Base-by-base conservation (phyloP, 2,329 filamentous ascomycete genomes). In the Fusarium bulbicola region DNA sequence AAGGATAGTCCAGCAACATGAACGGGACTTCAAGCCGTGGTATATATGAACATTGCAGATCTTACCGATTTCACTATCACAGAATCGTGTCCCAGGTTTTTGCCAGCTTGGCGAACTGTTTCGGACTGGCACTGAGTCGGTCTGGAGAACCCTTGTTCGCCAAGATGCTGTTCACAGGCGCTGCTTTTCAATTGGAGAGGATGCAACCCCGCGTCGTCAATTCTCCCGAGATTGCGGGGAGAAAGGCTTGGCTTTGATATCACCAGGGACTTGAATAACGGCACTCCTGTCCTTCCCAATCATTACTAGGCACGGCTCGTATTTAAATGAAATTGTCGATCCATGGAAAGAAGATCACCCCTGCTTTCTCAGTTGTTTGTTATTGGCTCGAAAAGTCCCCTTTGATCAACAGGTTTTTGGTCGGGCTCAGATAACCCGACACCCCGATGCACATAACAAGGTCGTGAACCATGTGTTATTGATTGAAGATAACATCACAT, bases 401-500 rank as follows among this genome's bases (percentile, higher is more conserved):
- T 24, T 26, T 11, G 10, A 16, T 6, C 3, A 32, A 43, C 46
- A 39, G 46, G 6, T 6, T 7, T 54, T 67, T 15, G 20, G 7
- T 20, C 63, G 65, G 63, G 13, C 12, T 15, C 5, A 13, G 7
- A 68, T 68, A 3, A 3, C 8, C 65, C 65, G 65, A 67, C 7
- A 28, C 3, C 14, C 65, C 65, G 65, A 62, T 68, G 36, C 54
- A 39, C 13, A 39, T 21, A 4, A 28, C 6, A 42, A 15, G 15
- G 13, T 15, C 15, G 26, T n/a, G 24, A 30, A 13, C 46, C 26
- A 32, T 7, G 7, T 16, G 7, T 7, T 32, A 4, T 32, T 18
- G 14, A 7, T 7, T n/a, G 1, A 32, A 9, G 7, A 16, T 9
- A 2, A 6, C 7, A 1, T 21, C 5, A 5, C 7, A 7, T 32